Conservation (phyloP, 305 asterid genomes). For the Fraxinus sp. region DNA sequence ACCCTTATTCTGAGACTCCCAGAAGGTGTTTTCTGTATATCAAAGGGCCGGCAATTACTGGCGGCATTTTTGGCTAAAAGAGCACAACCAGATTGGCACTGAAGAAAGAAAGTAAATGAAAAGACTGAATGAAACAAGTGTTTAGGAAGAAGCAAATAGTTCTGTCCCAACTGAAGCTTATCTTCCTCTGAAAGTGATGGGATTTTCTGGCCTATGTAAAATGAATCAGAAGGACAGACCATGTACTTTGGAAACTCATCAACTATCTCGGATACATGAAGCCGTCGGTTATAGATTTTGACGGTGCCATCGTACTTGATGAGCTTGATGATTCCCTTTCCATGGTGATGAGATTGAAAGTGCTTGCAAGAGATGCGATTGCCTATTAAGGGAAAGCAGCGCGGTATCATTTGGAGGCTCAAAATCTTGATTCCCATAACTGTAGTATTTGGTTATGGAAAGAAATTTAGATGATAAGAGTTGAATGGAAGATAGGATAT, state of each 20-base stretch:
- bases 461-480: not conserved
- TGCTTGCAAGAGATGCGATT: not conserved
- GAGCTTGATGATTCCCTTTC: conserved; percentile 22
- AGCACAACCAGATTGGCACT: conserved; percentile 28
- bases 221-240: conserved; percentile 51
- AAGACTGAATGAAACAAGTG: conserved; percentile 47
- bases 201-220: conserved; percentile 53
- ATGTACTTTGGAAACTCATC: conserved; percentile 54
- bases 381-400: not conserved
- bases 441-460: not conserved
- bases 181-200: conserved; percentile 42
- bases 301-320: conserved; percentile 42
- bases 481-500: too few species aligned
- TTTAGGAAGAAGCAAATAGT: conserved; percentile 53
- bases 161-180: conserved; percentile 45
- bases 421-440: not conserved
- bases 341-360: not conserved
- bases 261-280: conserved; percentile 39
- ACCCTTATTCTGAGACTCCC: conserved; percentile 49
- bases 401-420: not conserved
- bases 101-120: conserved; percentile 41
- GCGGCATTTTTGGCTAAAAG: not conserved
- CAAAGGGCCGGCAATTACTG: conserved; percentile 26
- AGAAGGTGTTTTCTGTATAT: conserved; percentile 44
- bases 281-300: conserved; percentile 35